Evolutionary conservation across 495 filamentous ascomycete species (phyloP).

Genomic region (Annulohypoxylon stygium): DNA sequence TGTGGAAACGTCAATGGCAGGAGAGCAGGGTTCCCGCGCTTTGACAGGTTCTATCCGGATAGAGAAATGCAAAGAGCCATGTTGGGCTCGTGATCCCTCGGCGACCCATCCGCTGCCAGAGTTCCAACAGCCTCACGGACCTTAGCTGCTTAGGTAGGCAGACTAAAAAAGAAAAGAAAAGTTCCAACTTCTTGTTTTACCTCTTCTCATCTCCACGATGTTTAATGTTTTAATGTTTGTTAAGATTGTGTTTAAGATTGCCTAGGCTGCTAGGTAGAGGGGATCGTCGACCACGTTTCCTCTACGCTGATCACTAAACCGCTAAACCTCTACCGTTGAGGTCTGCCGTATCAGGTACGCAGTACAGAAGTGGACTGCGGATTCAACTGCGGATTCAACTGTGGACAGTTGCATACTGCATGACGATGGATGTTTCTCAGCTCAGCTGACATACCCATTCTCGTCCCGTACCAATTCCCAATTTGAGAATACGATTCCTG

Average conservation of each 20-base stretch:
- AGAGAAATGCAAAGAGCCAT: slow-evolving; percentile 26
- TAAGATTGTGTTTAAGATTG: neutral
- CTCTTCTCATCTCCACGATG: slow-evolving; percentile 1
- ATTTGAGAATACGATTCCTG: slow-evolving; percentile 44
- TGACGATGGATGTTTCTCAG: slow-evolving; percentile 29
- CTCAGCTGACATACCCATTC: slow-evolving; percentile 46
- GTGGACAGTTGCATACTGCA: slow-evolving; percentile 35
- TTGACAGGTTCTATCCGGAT: slow-evolving; percentile 32
- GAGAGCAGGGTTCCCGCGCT: slow-evolving; percentile 29
- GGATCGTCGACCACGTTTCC: slow-evolving; percentile 29
- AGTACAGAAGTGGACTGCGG: slow-evolving; percentile 29
- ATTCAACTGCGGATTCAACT: no score
- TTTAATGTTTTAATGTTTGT: neutral
- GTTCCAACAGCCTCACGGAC: slow-evolving; percentile 22
- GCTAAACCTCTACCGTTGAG: slow-evolving; percentile 2
- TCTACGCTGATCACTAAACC: neutral
- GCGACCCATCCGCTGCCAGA: slow-evolving; percentile 5
- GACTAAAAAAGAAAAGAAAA: neutral
- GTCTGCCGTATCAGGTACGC: slow-evolving; percentile 25
- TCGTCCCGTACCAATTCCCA: slow-evolving; percentile 39
- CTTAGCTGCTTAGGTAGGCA: neutral
- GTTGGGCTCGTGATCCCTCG: slow-evolving; percentile 39
- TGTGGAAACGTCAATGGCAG: slow-evolving; percentile 13
- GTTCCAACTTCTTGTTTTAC: neutral
- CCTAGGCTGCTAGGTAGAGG: neutral